Evolutionary conservation across 352 stramenopile genomes (phyloP).

Genomic region (Globisporangium acanthophoron): DNA sequence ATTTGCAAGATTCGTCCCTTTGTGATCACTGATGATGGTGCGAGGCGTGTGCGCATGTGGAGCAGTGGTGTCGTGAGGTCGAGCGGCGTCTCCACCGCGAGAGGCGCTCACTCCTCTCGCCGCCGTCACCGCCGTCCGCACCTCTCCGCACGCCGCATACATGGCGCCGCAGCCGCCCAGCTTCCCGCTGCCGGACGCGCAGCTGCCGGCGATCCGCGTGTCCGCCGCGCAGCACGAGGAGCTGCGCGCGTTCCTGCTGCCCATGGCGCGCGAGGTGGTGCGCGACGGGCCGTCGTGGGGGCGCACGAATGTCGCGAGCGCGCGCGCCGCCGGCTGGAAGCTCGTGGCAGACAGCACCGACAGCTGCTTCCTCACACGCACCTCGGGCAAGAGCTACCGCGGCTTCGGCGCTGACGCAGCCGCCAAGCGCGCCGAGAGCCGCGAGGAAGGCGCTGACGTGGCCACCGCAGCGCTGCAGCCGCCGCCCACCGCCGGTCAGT

Average conservation of each 20-base stretch:
- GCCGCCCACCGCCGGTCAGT: slow-evolving; percentile 20
- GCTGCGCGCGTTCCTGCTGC: slow-evolving; percentile 50
- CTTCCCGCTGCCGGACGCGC: slow-evolving; percentile 49
- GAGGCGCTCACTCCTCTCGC: neutral
- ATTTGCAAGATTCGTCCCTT: neutral
- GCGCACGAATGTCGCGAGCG: slow-evolving; percentile 43
- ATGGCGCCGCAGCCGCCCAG: slow-evolving; percentile 1
- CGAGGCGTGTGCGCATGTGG: neutral
- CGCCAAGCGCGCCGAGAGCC: neutral
- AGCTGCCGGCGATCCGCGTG: slow-evolving; percentile 44
- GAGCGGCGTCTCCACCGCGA: neutral
- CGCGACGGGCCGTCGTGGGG: slow-evolving; percentile 62
- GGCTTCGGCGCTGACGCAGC: neutral
- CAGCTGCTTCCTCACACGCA: slow-evolving; percentile 42
- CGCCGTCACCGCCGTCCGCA: too few relatives aligned
- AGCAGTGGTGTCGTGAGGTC: neutral
- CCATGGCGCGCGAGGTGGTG: slow-evolving; percentile 38
- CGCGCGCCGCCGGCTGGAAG: slow-evolving; percentile 48
- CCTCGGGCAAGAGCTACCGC: slow-evolving; percentile 23
- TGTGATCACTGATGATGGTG: neutral
- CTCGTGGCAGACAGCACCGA: slow-evolving; percentile 28
- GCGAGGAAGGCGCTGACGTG: neutral
- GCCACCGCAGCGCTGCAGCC: neutral
- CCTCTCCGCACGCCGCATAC: neutral
- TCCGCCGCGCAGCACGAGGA: slow-evolving; percentile 53